Percentiles rank a stretch among this genome's conserved stretches.
Conservation (phyloP, 73 alveolate genomes). For the Tetrahymena borealis region DNA sequence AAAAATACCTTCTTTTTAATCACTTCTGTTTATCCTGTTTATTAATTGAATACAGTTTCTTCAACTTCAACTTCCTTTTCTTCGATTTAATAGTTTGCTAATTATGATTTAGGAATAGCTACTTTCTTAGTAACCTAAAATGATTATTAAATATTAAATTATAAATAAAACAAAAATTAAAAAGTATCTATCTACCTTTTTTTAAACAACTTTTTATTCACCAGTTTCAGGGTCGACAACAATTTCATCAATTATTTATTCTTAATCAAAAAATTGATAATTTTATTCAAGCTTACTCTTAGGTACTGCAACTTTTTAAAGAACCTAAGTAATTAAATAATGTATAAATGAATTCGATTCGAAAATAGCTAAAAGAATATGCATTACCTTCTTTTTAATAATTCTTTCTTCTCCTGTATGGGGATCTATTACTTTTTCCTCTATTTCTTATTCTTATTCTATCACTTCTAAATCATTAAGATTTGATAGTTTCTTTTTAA, state of each 20-base stretch:
- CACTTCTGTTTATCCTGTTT: not conserved
- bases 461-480: not conserved
- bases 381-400: not conserved
- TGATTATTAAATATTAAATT: no score
- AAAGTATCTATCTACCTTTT: not conserved
- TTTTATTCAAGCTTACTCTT: not conserved
- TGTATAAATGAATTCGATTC: no score
- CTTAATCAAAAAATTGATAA: not conserved
- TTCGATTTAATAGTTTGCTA: not conserved
- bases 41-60: not conserved
- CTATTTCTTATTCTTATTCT: not conserved
- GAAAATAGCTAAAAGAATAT: no score
- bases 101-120: not conserved
- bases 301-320: not conserved
- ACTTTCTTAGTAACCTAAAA: not conserved
- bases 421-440: not conserved
- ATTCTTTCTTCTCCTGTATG: not conserved
- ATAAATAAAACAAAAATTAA: no score
- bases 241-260: not conserved
- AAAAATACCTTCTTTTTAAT: not conserved
- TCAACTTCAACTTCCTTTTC: not conserved
- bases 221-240: not conserved
- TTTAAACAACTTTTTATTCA: not conserved
- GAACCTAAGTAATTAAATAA: not conserved
- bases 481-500: not conserved